Conservation (phyloP, 257 asterid species). For the Solanum infundibuliforme region DNA sequence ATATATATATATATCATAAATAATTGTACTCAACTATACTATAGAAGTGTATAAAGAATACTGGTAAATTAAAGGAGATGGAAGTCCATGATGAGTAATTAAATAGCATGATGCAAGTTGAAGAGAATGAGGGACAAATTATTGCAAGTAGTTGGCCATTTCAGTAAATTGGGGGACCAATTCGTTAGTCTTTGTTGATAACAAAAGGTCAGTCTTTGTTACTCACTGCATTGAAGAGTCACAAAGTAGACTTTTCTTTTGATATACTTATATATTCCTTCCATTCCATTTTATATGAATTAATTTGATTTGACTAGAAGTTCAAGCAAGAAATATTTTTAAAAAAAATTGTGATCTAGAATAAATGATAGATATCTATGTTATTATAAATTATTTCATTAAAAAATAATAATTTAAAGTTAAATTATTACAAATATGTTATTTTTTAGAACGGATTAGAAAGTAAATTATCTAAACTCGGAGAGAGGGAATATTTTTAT, state of each 20-base stretch:
- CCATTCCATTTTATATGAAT: rapidly evolving
- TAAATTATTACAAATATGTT: too few species aligned
- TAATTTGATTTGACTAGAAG: rapidly evolving
- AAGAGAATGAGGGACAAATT: not conserved
- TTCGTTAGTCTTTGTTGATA: slow-evolving; percentile 18
- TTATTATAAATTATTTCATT: too few species aligned
- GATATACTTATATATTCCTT: not conserved
- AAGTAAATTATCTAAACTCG: too few species aligned
- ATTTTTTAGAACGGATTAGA: rapidly evolving
- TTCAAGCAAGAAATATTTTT: too few species aligned
- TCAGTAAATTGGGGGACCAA: slow-evolving; percentile 28
- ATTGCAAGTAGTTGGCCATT: slow-evolving; percentile 26
- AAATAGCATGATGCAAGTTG: not conserved
- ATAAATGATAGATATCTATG: too few species aligned
- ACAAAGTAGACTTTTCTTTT: not conserved
- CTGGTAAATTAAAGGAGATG: not conserved
- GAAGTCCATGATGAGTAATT: not conserved
- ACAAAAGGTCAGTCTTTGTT: slow-evolving; percentile 22
- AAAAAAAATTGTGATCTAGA: rapidly evolving
- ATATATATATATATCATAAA: too few species aligned
- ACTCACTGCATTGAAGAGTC: not conserved
- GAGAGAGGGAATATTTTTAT: too few species aligned
- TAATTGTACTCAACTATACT: not conserved
- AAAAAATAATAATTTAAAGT: too few species aligned
- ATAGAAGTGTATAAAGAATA: not conserved